Conservation (phyloP, 129 eudicot species). For the Flaveria robusta region DNA sequence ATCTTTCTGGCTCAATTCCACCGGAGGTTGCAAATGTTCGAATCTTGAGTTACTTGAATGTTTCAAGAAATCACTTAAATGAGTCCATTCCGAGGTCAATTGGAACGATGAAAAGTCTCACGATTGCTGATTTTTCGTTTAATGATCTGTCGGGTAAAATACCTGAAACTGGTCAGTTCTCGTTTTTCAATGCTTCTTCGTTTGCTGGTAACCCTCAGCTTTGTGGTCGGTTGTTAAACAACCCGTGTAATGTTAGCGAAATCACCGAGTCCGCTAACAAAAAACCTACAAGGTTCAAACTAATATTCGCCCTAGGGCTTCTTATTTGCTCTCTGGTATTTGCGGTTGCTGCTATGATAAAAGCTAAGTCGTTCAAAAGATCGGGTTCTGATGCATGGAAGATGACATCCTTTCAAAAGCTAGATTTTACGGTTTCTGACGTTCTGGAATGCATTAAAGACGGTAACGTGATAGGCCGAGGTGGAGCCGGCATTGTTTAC, state of each 20-base stretch:
- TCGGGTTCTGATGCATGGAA: slow-evolving; percentile 56
- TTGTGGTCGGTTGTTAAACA: slow-evolving; percentile 66
- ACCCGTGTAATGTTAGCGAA: slow-evolving; percentile 53
- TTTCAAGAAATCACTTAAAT: slow-evolving; percentile 71
- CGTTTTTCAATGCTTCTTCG: slow-evolving; percentile 74
- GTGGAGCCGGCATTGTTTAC: slow-evolving; percentile 95
- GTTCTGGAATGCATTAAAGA: slow-evolving; percentile 84
- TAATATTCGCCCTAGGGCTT: slow-evolving; percentile 63
- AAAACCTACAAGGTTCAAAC: slow-evolving; percentile 52
- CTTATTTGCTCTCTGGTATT: slow-evolving; percentile 66
- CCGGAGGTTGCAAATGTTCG: slow-evolving; percentile 51
- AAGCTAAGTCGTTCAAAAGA: slow-evolving; percentile 71
- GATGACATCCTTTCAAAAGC: slow-evolving; percentile 80
- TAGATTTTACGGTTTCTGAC: slow-evolving; percentile 66
- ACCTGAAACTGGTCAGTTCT: slow-evolving; percentile 79
- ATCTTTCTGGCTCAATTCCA: slow-evolving; percentile 75
- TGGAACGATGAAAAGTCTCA: slow-evolving; percentile 81
- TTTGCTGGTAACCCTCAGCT: slow-evolving; percentile 86
- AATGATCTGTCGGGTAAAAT: slow-evolving; percentile 79
- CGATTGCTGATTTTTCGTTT: slow-evolving; percentile 82
- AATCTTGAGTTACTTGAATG: slow-evolving; percentile 74
- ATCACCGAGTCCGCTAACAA: slow-evolving; percentile 32
- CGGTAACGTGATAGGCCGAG: slow-evolving; percentile 83
- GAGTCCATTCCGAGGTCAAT: slow-evolving; percentile 68
- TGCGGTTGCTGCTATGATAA: slow-evolving; percentile 67